Percentiles rank a stretch among this genome's conserved stretches.
Evolutionary conservation across 305 asterid genomes (phyloP).

Genomic region (Rubia peregrina): DNA sequence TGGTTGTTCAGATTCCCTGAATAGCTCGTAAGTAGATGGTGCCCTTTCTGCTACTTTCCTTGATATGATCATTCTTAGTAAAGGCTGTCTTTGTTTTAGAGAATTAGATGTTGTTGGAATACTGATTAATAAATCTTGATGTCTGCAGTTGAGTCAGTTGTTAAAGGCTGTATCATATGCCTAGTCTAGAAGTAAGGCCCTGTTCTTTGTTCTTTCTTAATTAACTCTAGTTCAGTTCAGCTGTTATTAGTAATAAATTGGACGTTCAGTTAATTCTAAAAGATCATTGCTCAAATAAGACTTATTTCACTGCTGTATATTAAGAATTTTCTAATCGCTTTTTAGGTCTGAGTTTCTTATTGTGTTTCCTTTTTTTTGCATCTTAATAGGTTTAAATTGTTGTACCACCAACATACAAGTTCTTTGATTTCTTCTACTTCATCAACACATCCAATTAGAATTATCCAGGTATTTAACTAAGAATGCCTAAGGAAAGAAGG

Average conservation of each 20-base stretch:
- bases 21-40: neutral
- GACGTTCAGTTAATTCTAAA: too few species aligned
- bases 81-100: neutral
- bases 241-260: too few species aligned
- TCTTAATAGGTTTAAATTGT: neutral
- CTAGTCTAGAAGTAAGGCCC: neutral
- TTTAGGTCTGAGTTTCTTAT: neutral
- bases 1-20: neutral
- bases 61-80: neutral
- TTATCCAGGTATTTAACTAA: conserved; percentile 2
- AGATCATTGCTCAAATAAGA: neutral
- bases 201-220: too few species aligned
- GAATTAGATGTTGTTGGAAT: neutral
- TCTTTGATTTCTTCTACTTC: neutral
- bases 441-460: neutral
- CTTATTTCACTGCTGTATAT: neutral
- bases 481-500: conserved; percentile 73
- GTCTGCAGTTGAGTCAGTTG: neutral
- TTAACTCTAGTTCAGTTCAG: too few species aligned
- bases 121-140: neutral
- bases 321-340: neutral
- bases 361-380: neutral
- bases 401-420: neutral
- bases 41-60: neutral
- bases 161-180: neutral